phyloP scores from a whole-genome alignment of 192 early-diverging fungal genomes.

The Backusella liffmaniae region DNA sequence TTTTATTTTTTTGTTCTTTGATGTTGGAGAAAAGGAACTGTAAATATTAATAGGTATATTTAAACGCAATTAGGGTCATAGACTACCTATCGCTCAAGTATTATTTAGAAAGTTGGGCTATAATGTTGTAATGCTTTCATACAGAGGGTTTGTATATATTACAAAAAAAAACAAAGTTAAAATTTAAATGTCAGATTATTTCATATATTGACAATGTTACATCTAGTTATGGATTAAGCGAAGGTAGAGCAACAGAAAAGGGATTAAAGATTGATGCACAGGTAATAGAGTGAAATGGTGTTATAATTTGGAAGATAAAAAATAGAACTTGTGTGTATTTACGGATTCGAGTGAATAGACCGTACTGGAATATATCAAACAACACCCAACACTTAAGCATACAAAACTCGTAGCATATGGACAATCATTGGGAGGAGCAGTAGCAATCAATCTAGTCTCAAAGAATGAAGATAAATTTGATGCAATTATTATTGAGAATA shows the following conservation, averaged over 20 bases:
- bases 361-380: conserved; percentile 80
- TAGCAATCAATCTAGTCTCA: conserved; percentile 84
- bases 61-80: conserved; percentile 66
- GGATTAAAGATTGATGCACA: conserved; percentile 89
- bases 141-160: conserved; percentile 68
- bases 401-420: conserved; percentile 90
- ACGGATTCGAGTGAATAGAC: conserved; percentile 46
- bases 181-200: background rate
- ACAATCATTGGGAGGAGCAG: conserved; percentile 96
- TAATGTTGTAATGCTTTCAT: conserved; percentile 96
- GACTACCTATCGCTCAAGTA: conserved; percentile 85
- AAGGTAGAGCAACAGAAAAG: conserved; percentile 75
- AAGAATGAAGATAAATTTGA: conserved; percentile 73
- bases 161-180: background rate
- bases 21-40: background rate
- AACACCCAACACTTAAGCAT: conserved; percentile 70
- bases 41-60: background rate
- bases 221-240: conserved; percentile 26
- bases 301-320: background rate
- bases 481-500: conserved; percentile 93
- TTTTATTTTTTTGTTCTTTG: background rate
- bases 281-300: conserved; percentile 35
- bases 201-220: background rate
- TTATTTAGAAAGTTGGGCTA: conserved; percentile 67
- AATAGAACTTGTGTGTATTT: background rate